Percentiles rank a stretch among this genome's conserved stretches.
These are phyloP conservation scores for Neonectria punicea DNA, from an alignment of 2,329 filamentous ascomycete species.

Conservation along the genomic window DNA sequence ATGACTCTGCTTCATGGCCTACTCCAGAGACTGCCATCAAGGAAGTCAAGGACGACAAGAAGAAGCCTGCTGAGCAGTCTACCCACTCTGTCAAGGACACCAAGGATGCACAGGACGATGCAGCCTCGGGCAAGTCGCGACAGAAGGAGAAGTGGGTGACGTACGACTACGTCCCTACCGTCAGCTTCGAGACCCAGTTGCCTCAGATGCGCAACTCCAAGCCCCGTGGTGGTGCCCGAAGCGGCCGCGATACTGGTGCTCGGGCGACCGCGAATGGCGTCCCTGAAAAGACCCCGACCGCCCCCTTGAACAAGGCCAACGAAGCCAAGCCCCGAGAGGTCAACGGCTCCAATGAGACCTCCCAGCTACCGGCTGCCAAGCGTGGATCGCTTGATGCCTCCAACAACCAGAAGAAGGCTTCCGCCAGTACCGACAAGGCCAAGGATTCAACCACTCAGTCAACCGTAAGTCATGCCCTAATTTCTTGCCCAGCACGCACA, in stretches of 20 bases:
- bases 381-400: constrained; percentile 56
- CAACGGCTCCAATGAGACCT: constrained; percentile 48
- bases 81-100: constrained; percentile 75
- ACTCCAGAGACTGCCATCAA: constrained; percentile 80
- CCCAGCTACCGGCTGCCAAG: constrained; percentile 54
- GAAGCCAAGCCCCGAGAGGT: constrained; percentile 52
- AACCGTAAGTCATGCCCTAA: constrained; percentile 50
- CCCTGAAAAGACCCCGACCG: constrained; percentile 51
- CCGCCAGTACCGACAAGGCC: constrained; percentile 51
- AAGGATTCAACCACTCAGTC: constrained; percentile 52
- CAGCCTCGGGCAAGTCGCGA: constrained; percentile 56
- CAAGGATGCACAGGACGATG: constrained; percentile 68
- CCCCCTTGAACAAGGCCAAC: constrained; percentile 45
- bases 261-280: constrained; percentile 50
- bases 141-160: constrained; percentile 89
- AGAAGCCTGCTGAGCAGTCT: constrained; percentile 72
- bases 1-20: constrained; percentile 86
- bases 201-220: constrained; percentile 63
- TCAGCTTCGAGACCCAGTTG: constrained; percentile 87
- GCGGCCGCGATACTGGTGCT: constrained; percentile 49
- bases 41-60: constrained; percentile 78
- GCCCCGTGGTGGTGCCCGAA: constrained; percentile 60
- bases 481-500: not conserved
- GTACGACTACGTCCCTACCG: constrained; percentile 83
- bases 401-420: constrained; percentile 55